Base-by-base conservation (phyloP, 805 yeast genomes). In the Wickerhamomyces alni region DNA sequence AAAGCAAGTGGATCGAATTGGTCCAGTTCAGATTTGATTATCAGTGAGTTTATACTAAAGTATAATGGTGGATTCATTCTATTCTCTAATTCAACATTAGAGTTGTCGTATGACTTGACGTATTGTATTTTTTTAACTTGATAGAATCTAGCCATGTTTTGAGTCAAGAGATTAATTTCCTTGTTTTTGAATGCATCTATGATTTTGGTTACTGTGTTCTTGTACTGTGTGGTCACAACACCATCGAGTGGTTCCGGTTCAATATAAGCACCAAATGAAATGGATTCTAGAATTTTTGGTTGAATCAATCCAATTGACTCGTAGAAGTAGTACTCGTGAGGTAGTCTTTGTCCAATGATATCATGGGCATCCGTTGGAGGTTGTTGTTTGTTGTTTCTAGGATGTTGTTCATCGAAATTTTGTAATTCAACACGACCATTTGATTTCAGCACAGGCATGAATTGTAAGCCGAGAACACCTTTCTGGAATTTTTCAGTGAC, bases 261-360 rank as follows among this genome's bases (percentile, higher is more conserved):
- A 25, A 72, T 65, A 44, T 75, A 73, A 26, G 66, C 62, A 2
- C 87, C 93, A 42, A 76, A 76, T 1, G 82, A 70, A 16, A 89
- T 67, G 0, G 87, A 75, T 45, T 82, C 83, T 31, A 82, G 70
- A 18, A 86, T 58, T 41, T 77, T 79, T 6, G 81, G 63, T 8
- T 80, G 75, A 11, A 83, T 64, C 18, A 89, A 57, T 2, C 97
- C 98, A 42, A 83, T 60, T 1, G 94, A 82, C 55, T 77, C 77
- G 59, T 87, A 93, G 57, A 82, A 88, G 53, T 77, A 82, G 31
- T 83, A 70, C 61, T 89, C 98, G 39, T 87, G 84, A 2, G 97
- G 94, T 37, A 93, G 67, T 55, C 89, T 75, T 58, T 84, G 87
- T 9, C 94, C 87, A 36, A 93, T 71, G 35, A 88, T 74, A 34